Base-by-base conservation (phyloP, 768 basidiomycete genomes). In the Auricularia sp. region DNA sequence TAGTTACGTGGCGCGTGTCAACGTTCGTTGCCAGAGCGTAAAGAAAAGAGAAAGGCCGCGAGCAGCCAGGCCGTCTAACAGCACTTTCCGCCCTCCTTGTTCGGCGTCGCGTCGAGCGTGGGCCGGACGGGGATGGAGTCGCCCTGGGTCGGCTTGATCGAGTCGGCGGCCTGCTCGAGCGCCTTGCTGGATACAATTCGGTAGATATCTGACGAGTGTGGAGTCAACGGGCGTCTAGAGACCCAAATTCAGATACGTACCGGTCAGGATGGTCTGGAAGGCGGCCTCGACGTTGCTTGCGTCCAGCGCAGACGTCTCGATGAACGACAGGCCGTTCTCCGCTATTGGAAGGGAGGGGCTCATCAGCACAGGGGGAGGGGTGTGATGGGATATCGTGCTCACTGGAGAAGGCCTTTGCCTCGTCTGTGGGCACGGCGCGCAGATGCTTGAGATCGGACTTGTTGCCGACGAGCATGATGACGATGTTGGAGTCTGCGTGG, bases 121-220 rank as follows among this genome's bases (percentile, higher is more conserved):
- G 54, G 54, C 54, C 54, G 54, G 66, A 98, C 90, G 42, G 84
- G 87, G 77, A 98, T 89, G 64, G 88, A 92, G 75, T 92, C 88
- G 65, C 90, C 92, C 21, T 81, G 79, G 72, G 92, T 77, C 75
- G 90, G 81, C 84, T 87, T 82, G 85, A 89, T 84, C 75, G 88
- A 80, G 78, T 91, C 78, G 73, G 86, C 76, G 75, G 81, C 88
- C 69, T 89, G 87, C 73, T 98, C 96, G 66, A 99, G 87, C 61
- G 92, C 85, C 78, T 96, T 98, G 83, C 86, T 90, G 63, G 96
- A 98, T 39, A 94, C 94, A 75, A 98, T 94, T 73, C 89, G 91
- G 82, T 98, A 98, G 76, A 99, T 97, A 69, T 98, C 97, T 97
- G 29, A 29, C 29, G 29, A 1, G 71, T 3, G 29, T 54, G 29